Evolutionary conservation across 352 stramenopile genomes (phyloP), one percentile per base, ranked within the genome.

Genomic region (Globisporangium paroecandrum): DNA sequence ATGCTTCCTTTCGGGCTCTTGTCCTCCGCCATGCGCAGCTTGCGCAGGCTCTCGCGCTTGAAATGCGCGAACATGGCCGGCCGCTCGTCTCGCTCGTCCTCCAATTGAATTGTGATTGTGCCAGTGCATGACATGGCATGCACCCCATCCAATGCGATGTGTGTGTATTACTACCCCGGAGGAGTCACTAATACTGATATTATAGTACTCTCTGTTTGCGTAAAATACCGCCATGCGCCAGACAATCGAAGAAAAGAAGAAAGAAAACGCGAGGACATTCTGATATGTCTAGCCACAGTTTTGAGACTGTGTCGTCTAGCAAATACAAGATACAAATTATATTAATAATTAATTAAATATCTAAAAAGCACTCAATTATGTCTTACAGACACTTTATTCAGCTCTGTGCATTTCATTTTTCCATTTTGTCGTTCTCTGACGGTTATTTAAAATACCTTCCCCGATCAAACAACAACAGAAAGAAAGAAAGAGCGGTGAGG

Each of bases 1-100:
- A 98, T 87, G 66, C 79, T 94, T 5, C 90, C 93, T 66, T 98
- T 98, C 7, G 90, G 90, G 49, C 88, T 97, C 75, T 97, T 97
- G 74, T 97, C 89, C 66, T 93, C 85, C 66, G 87, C 81, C 67
- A 76, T 75, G 62, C 85, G 83, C 66, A 96, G 75, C 80, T 94
- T 94, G 58, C 87, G 85, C 74, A 95, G 73, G 62, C 76, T 91
- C 77, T 95, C 88, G 70, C 86, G 88, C 80, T 94, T 95, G 69
- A 93, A 77, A 71, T 93, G 82, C 57, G 88, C 81, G 70, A 95
- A 95, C 75, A 88, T 88, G n/a, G 4, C 20, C 8, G 20, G 2
- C 24, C n/a, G 20, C 47, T 24, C 47, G 47, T 56, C 55, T 25
- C 53, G 53, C 53, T 38, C 55, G 27, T 25, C 27, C 15, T 22